A percentile compares a stretch with the other conserved stretches of the same genome.
Conservation (phyloP, 2,329 filamentous ascomycete species). For the Penicillium paneum region DNA sequence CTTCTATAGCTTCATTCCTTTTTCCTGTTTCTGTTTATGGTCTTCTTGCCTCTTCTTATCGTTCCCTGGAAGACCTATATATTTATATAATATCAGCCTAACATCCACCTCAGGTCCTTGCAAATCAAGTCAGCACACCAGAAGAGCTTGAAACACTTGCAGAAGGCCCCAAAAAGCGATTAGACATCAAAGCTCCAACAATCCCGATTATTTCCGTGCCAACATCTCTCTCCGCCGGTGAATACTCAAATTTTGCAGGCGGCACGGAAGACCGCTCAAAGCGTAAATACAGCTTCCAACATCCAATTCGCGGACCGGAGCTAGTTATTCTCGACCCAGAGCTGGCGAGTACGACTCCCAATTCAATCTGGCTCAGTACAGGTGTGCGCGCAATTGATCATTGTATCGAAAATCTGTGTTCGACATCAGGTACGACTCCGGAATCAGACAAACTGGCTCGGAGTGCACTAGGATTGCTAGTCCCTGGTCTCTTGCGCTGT, state of each 20-base stretch:
- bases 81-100: slow-evolving; percentile 1
- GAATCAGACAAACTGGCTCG: slow-evolving; percentile 39
- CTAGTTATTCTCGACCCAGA: slow-evolving; percentile 58
- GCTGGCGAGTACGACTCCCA: slow-evolving; percentile 52
- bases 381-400: slow-evolving; percentile 58
- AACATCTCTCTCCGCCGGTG: slow-evolving; percentile 43
- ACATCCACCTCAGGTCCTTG: slow-evolving; percentile 38
- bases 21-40: neutral
- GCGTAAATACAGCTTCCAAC: slow-evolving; percentile 38
- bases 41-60: neutral
- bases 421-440: slow-evolving; percentile 32
- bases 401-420: slow-evolving; percentile 56
- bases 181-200: slow-evolving; percentile 25
- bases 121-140: slow-evolving; percentile 45
- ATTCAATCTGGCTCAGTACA: slow-evolving; percentile 56
- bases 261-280: slow-evolving; percentile 37
- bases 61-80: neutral
- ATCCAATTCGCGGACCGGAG: slow-evolving; percentile 43
- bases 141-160: slow-evolving; percentile 41
- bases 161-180: slow-evolving; percentile 26
- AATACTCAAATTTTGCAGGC: slow-evolving; percentile 43
- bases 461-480: slow-evolving; percentile 41
- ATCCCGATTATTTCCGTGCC: slow-evolving; percentile 41
- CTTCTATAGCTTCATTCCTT: neutral
- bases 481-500: slow-evolving; percentile 44